Evolutionary conservation across 192 early-diverging fungal species (phyloP), one percentile per base, ranked within the genome.

Genomic region (Coemansia guatemalensis): DNA sequence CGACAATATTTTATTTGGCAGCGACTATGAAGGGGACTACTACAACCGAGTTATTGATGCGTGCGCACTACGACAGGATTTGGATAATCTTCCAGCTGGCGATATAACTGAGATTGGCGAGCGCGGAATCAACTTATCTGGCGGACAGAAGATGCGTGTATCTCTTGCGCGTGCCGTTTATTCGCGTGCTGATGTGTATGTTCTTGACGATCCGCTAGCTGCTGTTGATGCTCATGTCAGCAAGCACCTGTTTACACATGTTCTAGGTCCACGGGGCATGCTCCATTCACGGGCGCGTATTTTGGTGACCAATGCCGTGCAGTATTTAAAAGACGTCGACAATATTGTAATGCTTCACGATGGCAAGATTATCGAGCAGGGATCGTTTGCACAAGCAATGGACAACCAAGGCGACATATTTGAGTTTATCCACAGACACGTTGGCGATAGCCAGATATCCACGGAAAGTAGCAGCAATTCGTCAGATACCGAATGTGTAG

Each of bases 181-280:
- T 53, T 47, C 81, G 29, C 71, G 86, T 11, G 83, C 85, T 17
- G 87, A 90, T 30, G 67, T 89, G 0, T 82, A 83, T 47, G 69
- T 90, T 2, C 66, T 92, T 20, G 90, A 90, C 56, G 89, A 92
- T 53, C 86, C 87, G 8, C 71, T 90, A 24, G 72, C 87, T 44
- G 88, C 90, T n/a, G 84, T 87, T 5, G 86, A 85, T 58, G 73
- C 85, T 5, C 83, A 85, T 64, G 86, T 87, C 12, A 82, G 82
- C 20, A 83, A 85, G 56, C 74, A 78, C 14, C 62, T 87, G 1
- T 87, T 85, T 47, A 75, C 81, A 0, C 76, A 83, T 30, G 81
- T 79, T 29, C 64, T 84, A 20, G 75, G 70, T 11, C 67, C 65
- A 48, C 60, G 68, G 30, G 84, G 84, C 4, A 20, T 84, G 22